Conservation (phyloP, 2,329 filamentous ascomycete genomes). For the Simplicillium sp. region DNA sequence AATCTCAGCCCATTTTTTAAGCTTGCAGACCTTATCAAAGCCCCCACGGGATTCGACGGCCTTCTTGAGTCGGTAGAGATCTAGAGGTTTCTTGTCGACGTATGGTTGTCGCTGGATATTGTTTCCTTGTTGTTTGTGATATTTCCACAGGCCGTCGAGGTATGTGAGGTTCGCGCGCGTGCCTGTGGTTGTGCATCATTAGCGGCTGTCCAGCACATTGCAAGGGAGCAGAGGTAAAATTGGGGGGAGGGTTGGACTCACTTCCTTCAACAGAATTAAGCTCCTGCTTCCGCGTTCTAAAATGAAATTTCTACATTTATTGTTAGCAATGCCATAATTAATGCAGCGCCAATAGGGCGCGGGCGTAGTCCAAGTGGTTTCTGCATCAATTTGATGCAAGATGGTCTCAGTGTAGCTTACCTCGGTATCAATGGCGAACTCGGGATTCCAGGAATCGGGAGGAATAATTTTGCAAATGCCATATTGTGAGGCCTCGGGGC, state of each 20-base stretch:
- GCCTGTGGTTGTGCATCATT: constrained; percentile 38
- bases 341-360: constrained; percentile 7
- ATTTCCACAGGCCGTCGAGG: constrained; percentile 88
- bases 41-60: constrained; percentile 90
- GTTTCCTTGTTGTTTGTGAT: constrained; percentile 92
- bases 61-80: constrained; percentile 93
- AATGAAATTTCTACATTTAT: constrained; percentile 73
- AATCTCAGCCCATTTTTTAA: constrained; percentile 99
- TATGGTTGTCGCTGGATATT: constrained; percentile 91
- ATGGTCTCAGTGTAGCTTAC: constrained; percentile 33
- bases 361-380: background rate
- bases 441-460: constrained; percentile 85
- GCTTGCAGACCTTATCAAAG: constrained; percentile 93
- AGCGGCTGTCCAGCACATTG: background rate
- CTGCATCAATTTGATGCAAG: background rate
- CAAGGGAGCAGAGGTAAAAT: background rate
- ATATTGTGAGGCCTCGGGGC: constrained; percentile 74
- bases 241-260: constrained; percentile 37
- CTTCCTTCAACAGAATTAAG: constrained; percentile 97
- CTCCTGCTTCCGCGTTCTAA: constrained; percentile 90
- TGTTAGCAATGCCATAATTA: constrained; percentile 2
- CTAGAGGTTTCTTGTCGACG: constrained; percentile 93
- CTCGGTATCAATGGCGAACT: constrained; percentile 95
- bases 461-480: constrained; percentile 95
- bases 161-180: constrained; percentile 95